Evolutionary conservation across 2,329 filamentous ascomycete genomes (phyloP).

Genomic region (Hymenoscyphus fructigenus): DNA sequence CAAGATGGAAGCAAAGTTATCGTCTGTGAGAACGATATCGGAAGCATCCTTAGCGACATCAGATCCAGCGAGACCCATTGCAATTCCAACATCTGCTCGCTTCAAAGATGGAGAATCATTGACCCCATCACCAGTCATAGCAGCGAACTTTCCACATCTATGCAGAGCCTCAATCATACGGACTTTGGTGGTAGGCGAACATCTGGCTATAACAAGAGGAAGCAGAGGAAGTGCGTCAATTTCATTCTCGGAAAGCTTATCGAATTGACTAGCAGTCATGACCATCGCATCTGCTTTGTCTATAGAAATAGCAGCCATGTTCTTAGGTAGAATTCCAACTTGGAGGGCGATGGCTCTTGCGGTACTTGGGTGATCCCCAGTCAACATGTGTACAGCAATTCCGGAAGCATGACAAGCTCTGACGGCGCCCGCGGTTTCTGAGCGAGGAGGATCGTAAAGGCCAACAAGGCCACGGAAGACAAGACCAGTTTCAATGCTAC

Average conservation of each 20-base stretch:
- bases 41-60: slow-evolving; percentile 62
- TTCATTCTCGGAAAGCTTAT: slow-evolving; percentile 45
- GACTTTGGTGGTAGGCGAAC: slow-evolving; percentile 67
- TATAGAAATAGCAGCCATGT: slow-evolving; percentile 62
- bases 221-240: slow-evolving; percentile 50
- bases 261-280: slow-evolving; percentile 52
- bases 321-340: slow-evolving; percentile 60
- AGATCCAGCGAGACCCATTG: slow-evolving; percentile 59
- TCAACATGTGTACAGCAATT: slow-evolving; percentile 77
- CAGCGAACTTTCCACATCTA: slow-evolving; percentile 68
- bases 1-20: slow-evolving; percentile 70
- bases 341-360: slow-evolving; percentile 78
- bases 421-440: slow-evolving; percentile 57
- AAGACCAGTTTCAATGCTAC: slow-evolving; percentile 41
- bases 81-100: slow-evolving; percentile 67
- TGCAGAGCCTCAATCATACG: slow-evolving; percentile 84
- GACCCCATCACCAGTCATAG: slow-evolving; percentile 48
- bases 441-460: slow-evolving; percentile 57
- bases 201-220: slow-evolving; percentile 53
- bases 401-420: slow-evolving; percentile 64
- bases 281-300: slow-evolving; percentile 71
- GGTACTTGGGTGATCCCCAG: slow-evolving; percentile 77
- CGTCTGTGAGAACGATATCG: slow-evolving; percentile 66
- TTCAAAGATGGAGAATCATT: slow-evolving; percentile 54
- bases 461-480: slow-evolving; percentile 68